phyloP scores from a whole-genome alignment of 805 yeast species.

The Sugiyamaella mastotermitis region DNA sequence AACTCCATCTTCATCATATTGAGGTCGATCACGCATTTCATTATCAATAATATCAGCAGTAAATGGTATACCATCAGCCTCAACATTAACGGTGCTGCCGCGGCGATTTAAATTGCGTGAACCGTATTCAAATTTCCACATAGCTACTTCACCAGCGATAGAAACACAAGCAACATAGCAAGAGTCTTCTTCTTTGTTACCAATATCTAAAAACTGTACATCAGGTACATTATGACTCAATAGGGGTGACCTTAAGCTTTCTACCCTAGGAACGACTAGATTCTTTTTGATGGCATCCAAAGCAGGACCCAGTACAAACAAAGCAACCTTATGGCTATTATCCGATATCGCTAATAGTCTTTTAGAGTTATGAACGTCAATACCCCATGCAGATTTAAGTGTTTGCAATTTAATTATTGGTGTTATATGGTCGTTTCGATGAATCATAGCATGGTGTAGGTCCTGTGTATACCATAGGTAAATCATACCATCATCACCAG shows the following conservation, averaged over 20 bases:
- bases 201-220: constrained; percentile 35
- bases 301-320: constrained; percentile 18
- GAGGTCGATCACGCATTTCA: no score
- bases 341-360: constrained; percentile 46
- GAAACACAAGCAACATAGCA: constrained; percentile 38
- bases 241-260: constrained; percentile 34
- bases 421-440: neutral
- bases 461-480: constrained; percentile 30
- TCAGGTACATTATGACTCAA: constrained; percentile 54
- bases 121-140: constrained; percentile 17
- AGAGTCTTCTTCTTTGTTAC: constrained; percentile 10
- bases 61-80: no score
- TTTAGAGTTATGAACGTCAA: constrained; percentile 38
- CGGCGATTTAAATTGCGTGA: neutral
- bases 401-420: constrained; percentile 4
- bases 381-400: constrained; percentile 52
- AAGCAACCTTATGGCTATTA: constrained; percentile 43
- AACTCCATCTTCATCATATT: no score
- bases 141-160: constrained; percentile 36
- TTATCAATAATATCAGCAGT: no score
- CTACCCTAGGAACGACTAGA: constrained; percentile 9
- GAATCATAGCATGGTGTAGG: constrained; percentile 14
- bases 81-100: neutral
- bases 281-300: constrained; percentile 27
- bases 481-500: constrained; percentile 52